Evolutionary conservation across 352 stramenopile genomes (phyloP).

Genomic region (Thraustotheca clavata): DNA sequence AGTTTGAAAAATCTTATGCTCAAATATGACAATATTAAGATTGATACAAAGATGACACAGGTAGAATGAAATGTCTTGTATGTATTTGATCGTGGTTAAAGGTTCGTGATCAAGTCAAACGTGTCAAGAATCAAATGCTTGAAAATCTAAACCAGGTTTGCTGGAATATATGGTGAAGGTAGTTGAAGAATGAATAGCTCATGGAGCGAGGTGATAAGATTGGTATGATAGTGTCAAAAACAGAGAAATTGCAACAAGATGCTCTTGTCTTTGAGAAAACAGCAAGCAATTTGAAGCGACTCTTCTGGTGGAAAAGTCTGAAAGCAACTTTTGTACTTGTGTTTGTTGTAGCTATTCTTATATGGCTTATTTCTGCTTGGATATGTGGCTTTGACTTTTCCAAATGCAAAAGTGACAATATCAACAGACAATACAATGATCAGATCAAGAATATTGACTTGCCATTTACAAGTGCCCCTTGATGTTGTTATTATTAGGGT

Average conservation of each 20-base stretch:
- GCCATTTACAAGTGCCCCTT: neutral
- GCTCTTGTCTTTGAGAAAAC: constrained; percentile 95
- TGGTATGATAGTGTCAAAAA: constrained; percentile 80
- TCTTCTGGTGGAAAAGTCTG: constrained; percentile 83
- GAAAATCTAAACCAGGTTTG: constrained; percentile 94
- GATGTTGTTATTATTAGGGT: neutral
- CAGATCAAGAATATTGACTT: neutral
- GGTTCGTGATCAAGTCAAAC: constrained; percentile 95
- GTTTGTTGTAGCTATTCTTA: constrained; percentile 44
- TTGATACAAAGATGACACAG: constrained; percentile 68
- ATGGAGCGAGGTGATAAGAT: constrained; percentile 98
- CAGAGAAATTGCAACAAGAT: constrained; percentile 92
- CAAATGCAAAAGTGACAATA: constrained; percentile 27
- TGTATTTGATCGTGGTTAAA: neutral
- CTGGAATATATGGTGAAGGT: neutral
- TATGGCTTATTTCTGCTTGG: constrained; percentile 53
- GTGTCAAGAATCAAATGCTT: constrained; percentile 97
- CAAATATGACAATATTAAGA: constrained; percentile 77
- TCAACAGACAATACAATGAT: neutral
- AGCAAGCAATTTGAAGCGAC: constrained; percentile 86
- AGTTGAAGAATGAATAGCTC: constrained; percentile 56
- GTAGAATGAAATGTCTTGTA: constrained; percentile 15
- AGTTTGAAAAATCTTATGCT: constrained; percentile 62
- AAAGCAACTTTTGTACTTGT: constrained; percentile 65
- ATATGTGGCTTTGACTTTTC: constrained; percentile 69